phyloP scores from a whole-genome alignment of 2,329 filamentous ascomycete genomes.

The Falciphora oryzae region DNA sequence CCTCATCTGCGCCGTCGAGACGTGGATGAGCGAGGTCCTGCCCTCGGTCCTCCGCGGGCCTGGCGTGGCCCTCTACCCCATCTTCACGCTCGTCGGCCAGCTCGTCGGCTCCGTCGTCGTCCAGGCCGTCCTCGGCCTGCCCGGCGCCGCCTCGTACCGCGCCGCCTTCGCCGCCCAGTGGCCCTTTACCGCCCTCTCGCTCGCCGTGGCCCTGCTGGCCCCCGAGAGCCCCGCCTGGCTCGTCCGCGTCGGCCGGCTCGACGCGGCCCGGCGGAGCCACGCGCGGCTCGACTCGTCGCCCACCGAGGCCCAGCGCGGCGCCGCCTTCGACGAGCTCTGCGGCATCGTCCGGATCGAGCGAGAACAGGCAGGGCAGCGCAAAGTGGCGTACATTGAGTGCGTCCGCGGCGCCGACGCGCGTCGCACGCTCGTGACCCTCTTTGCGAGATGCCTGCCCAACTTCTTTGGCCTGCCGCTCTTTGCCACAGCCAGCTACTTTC shows the following conservation, averaged over 20 bases:
- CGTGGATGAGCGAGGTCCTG: conserved; percentile 5
- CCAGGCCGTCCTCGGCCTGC: neutral
- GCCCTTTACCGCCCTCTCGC: conserved; percentile 2
- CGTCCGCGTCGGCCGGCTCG: conserved; percentile 25
- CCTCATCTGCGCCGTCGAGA: conserved; percentile 6
- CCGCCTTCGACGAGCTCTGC: conserved; percentile 34
- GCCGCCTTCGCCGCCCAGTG: conserved; percentile 3
- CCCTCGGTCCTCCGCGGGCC: conserved; percentile 5
- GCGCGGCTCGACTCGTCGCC: conserved; percentile 29
- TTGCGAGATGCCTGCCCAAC: conserved; percentile 1
- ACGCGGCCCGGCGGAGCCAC: conserved; percentile 20
- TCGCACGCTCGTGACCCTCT: conserved; percentile 23
- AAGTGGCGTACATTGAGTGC: conserved; percentile 29
- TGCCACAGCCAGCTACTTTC: conserved; percentile 7
- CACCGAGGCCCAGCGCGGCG: conserved; percentile 32
- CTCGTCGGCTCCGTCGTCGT: conserved; percentile 4
- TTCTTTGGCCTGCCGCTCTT: conserved; percentile 7
- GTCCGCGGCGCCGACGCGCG: conserved; percentile 32
- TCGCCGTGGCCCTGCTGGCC: conserved; percentile 18
- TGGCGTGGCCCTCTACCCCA: conserved; percentile 2
- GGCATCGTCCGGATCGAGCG: conserved; percentile 27
- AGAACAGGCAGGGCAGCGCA: conserved; percentile 18
- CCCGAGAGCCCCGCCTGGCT: conserved; percentile 35
- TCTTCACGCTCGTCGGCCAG: conserved; percentile 7
- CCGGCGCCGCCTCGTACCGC: neutral